phyloP scores from a whole-genome alignment of 1,284 basidiomycete genomes.

The Leccinum insolens region DNA sequence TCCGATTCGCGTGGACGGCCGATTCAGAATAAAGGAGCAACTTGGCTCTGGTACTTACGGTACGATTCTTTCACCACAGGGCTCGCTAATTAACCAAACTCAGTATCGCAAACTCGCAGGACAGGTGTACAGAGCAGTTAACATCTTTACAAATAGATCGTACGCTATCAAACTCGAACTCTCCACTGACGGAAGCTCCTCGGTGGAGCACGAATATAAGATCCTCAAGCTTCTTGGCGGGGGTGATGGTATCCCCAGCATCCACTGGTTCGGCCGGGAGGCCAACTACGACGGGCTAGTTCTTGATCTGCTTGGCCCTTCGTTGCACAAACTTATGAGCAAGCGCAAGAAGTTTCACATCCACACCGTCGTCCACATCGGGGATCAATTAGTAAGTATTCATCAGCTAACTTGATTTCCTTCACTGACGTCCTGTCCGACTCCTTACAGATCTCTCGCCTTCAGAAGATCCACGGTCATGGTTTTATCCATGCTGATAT shows the following conservation, averaged over 20 bases:
- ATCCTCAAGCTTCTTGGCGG: neutral
- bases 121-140: neutral
- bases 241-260: neutral
- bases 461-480: neutral
- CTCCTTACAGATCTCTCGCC: neutral
- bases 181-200: neutral
- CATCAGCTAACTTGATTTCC: neutral
- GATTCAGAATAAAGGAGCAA: neutral
- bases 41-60: neutral
- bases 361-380: neutral
- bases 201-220: neutral
- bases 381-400: neutral
- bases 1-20: neutral
- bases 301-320: neutral
- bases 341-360: neutral
- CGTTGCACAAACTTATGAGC: neutral
- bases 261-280: neutral
- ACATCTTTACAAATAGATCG: neutral
- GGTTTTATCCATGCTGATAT: slow-evolving; percentile 1
- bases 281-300: neutral
- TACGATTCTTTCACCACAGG: neutral
- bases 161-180: neutral
- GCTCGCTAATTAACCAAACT: too few species aligned
- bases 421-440: neutral
- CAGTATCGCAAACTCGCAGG: too few species aligned